Conservation (phyloP, 176 grass and related monocot species). For the Musa schizocarpa region DNA sequence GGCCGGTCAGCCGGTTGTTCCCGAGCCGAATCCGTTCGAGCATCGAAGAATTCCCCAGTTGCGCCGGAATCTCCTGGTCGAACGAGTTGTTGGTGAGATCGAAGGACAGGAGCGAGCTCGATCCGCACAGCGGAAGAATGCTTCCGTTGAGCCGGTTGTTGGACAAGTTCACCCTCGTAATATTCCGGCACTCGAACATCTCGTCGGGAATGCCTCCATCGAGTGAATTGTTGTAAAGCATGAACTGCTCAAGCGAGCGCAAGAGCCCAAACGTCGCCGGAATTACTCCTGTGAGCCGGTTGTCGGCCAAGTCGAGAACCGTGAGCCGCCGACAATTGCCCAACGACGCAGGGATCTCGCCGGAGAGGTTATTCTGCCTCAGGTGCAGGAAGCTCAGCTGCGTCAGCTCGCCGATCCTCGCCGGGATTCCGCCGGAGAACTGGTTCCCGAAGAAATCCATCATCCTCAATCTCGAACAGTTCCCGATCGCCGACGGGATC, state of each 20-base stretch:
- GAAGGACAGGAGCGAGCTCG: constrained; percentile 70
- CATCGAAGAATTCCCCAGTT: constrained; percentile 55
- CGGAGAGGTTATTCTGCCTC: constrained; percentile 68
- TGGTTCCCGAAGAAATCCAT: constrained; percentile 81
- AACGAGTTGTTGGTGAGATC: constrained; percentile 85
- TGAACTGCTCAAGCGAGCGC: constrained; percentile 56
- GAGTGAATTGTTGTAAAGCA: constrained; percentile 96
- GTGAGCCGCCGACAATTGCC: constrained; percentile 46
- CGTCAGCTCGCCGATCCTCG: constrained; percentile 46
- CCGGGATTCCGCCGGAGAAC: constrained; percentile 65
- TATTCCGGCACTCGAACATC: constrained; percentile 88
- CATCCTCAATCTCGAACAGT: constrained; percentile 61
- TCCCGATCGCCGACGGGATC: constrained; percentile 66
- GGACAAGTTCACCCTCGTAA: constrained; percentile 78
- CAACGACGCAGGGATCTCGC: constrained; percentile 50
- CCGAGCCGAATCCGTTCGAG: constrained; percentile 72
- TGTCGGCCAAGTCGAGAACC: constrained; percentile 77
- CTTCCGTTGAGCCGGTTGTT: constrained; percentile 70
- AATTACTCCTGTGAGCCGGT: constrained; percentile 48
- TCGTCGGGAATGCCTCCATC: constrained; percentile 54
- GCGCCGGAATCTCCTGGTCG: constrained; percentile 44
- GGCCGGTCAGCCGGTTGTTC: constrained; percentile 50
- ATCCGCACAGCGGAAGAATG: constrained; percentile 71
- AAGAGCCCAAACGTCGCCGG: constrained; percentile 56
- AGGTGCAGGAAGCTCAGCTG: constrained; percentile 66